phyloP scores from a whole-genome alignment of 257 asterid genomes.

The Lithospermum erythrorhizon region DNA sequence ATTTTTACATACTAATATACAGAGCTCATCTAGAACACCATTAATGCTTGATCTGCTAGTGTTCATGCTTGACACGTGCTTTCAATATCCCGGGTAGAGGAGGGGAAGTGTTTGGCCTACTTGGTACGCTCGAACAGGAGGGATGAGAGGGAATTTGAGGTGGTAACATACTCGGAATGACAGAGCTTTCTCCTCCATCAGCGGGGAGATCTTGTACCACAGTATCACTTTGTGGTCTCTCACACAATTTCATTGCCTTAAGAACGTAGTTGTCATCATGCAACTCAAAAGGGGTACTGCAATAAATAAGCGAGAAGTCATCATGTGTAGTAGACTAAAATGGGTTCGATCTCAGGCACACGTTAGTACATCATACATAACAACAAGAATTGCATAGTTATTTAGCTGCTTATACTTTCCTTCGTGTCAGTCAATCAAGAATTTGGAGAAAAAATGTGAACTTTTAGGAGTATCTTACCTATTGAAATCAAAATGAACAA shows the following conservation, averaged over 20 bases:
- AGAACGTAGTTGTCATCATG: constrained; percentile 90
- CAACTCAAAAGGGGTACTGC: constrained; percentile 96
- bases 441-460: neutral
- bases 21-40: constrained; percentile 15
- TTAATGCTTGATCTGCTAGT: constrained; percentile 16
- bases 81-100: constrained; percentile 84
- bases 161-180: constrained; percentile 37
- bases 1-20: constrained; percentile 23
- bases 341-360: neutral
- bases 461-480: constrained; percentile 34
- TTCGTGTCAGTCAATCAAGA: no score
- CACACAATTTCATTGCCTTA: constrained; percentile 77
- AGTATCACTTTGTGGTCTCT: constrained; percentile 28
- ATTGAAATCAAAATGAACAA: constrained; percentile 95
- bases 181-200: constrained; percentile 60
- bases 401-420: neutral
- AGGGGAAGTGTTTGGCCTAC: constrained; percentile 54
- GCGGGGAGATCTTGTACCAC: constrained; percentile 15
- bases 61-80: constrained; percentile 79
- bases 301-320: constrained; percentile 1
- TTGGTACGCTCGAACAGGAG: constrained; percentile 25
- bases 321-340: neutral
- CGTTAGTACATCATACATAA: neutral
- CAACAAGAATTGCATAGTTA: neutral
- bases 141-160: constrained; percentile 34